Conservation (phyloP, 306 rosid species). For the Ammopiptanthus mongolicus region DNA sequence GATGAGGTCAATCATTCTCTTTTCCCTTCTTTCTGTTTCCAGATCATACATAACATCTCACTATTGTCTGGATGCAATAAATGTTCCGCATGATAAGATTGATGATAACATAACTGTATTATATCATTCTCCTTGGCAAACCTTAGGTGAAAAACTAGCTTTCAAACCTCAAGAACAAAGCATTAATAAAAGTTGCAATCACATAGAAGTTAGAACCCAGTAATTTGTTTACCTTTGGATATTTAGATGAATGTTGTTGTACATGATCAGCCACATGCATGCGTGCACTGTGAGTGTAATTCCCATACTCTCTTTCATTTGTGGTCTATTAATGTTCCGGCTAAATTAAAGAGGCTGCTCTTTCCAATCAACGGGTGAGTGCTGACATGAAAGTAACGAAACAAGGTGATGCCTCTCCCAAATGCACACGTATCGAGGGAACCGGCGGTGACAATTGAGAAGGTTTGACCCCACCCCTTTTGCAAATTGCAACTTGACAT, state of each 20-base stretch:
- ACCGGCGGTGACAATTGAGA: slow-evolving; percentile 2
- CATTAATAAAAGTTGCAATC: not conserved
- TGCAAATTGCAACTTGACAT: not conserved
- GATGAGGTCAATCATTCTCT: slow-evolving; percentile 49
- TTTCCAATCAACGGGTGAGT: not conserved
- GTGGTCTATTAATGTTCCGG: no score
- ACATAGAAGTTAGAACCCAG: not conserved
- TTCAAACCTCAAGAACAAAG: not conserved
- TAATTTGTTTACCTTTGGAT: not conserved
- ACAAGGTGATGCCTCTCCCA: slow-evolving; percentile 28
- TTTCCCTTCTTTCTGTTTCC: not conserved
- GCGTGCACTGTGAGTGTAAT: not conserved
- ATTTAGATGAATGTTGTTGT: not conserved
- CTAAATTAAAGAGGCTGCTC: not conserved
- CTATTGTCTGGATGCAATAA: not conserved
- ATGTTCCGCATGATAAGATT: not conserved
- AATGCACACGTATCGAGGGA: slow-evolving; percentile 38
- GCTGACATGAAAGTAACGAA: slow-evolving; percentile 55
- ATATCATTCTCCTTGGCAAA: not conserved
- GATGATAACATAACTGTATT: not conserved
- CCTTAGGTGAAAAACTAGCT: not conserved
- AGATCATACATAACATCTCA: no score
- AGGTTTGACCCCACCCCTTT: slow-evolving; percentile 34
- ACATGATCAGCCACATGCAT: not conserved
- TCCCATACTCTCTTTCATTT: not conserved